Evolutionary conservation across 768 basidiomycete genomes (phyloP).

Genomic region (Flagelloscypha sp.): DNA sequence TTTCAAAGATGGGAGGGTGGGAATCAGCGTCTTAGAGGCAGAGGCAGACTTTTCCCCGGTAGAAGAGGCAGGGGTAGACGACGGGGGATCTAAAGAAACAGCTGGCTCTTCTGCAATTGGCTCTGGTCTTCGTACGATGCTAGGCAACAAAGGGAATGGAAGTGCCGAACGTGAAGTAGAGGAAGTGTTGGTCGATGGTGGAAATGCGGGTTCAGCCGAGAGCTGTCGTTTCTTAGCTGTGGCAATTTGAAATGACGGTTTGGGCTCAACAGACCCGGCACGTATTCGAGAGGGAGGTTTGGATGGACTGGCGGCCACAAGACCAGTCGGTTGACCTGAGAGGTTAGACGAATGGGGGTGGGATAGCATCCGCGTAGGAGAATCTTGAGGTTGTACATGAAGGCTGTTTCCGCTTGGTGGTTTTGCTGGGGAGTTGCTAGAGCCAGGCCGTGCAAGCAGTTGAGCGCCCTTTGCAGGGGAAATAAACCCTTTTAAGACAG

Average conservation of each 20-base stretch:
- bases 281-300: too few species aligned
- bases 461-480: conserved; percentile 40
- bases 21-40: conserved; percentile 3
- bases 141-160: conserved; percentile 10
- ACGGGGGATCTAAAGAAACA: conserved; percentile 2
- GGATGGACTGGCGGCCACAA: too few species aligned
- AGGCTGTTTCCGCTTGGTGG: not conserved
- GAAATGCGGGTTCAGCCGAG: too few species aligned
- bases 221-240: too few species aligned
- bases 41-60: not conserved
- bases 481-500: conserved; percentile 39
- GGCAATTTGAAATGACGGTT: too few species aligned
- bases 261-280: too few species aligned
- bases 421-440: conserved; percentile 9
- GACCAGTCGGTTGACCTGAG: too few species aligned
- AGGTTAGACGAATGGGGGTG: too few species aligned
- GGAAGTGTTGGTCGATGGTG: too few species aligned
- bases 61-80: conserved; percentile 31
- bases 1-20: conserved; percentile 22
- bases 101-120: conserved; percentile 1
- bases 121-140: conserved; percentile 3
- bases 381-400: too few species aligned
- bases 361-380: too few species aligned
- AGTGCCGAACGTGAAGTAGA: too few species aligned
- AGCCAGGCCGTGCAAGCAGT: conserved; percentile 17